phyloP scores from a whole-genome alignment of 2,329 filamentous ascomycete genomes.

The Juglanconis juglandina region DNA sequence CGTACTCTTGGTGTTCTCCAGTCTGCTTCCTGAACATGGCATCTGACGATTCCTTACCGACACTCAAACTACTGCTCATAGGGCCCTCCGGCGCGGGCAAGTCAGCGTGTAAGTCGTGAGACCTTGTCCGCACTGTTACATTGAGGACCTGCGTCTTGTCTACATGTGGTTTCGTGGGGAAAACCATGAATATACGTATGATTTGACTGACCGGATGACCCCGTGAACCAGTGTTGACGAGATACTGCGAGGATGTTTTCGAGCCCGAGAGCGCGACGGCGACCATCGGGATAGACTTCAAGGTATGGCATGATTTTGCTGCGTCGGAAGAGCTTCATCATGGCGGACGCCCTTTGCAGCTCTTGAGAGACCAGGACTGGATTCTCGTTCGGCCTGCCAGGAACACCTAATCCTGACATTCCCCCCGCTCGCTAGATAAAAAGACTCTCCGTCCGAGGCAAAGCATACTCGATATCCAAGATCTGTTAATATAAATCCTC shows the following conservation, averaged over 20 bases:
- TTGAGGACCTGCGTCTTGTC: background rate
- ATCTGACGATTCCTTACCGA: slow-evolving; percentile 44
- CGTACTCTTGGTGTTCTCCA: background rate
- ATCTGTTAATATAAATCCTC: no score
- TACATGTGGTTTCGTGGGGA: background rate
- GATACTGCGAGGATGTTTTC: slow-evolving; percentile 57
- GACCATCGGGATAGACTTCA: slow-evolving; percentile 57
- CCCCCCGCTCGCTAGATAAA: slow-evolving; percentile 38
- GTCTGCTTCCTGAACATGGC: slow-evolving; percentile 30
- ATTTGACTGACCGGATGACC: background rate
- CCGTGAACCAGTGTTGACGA: slow-evolving; percentile 41
- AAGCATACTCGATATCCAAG: no score
- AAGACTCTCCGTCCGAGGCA: slow-evolving; percentile 49
- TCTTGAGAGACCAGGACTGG: background rate
- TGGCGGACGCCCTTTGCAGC: background rate
- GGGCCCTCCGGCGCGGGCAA: slow-evolving; percentile 55
- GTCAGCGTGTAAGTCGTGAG: slow-evolving; percentile 44
- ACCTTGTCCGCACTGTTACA: background rate
- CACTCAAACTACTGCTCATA: slow-evolving; percentile 53
- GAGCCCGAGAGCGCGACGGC: slow-evolving; percentile 52
- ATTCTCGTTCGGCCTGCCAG: background rate
- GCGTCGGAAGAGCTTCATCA: background rate
- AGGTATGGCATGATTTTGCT: slow-evolving; percentile 33
- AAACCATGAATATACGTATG: background rate
- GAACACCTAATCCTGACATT: slow-evolving; percentile 4